Conservation (phyloP, 2,329 filamentous ascomycete species). For the Diaporthe capsici region DNA sequence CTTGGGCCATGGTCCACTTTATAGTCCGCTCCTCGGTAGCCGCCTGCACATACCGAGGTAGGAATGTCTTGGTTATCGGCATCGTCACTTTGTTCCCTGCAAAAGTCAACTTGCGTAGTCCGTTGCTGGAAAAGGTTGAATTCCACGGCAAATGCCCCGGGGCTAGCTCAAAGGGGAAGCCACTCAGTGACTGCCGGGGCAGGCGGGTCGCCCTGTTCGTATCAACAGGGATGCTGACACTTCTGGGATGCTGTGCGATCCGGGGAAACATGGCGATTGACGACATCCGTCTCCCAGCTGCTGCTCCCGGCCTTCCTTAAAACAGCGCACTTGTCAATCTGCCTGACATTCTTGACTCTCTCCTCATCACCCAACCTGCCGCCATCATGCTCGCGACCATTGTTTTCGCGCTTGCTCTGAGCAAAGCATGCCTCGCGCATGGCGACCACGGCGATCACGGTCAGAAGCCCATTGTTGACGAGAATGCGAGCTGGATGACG, state of each 20-base stretch:
- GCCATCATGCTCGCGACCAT: constrained; percentile 33
- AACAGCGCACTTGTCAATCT: not conserved
- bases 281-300: constrained; percentile 1
- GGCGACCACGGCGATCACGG: constrained; percentile 61
- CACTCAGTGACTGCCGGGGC: not conserved
- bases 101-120: not conserved
- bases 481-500: constrained; percentile 74
- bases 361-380: not conserved
- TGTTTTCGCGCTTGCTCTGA: constrained; percentile 48
- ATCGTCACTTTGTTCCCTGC: not conserved
- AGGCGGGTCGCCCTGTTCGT: constrained; percentile 16
- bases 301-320: not conserved
- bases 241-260: not conserved
- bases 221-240: constrained; percentile 17
- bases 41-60: constrained; percentile 6
- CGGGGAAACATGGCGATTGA: constrained; percentile 9
- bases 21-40: not conserved
- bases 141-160: constrained; percentile 11
- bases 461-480: constrained; percentile 68
- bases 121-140: not conserved
- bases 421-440: constrained; percentile 63
- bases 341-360: not conserved
- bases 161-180: constrained; percentile 17
- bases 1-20: not conserved
- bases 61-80: not conserved